Evolutionary conservation across 2,329 filamentous ascomycete species (phyloP), one percentile per base, ranked within the genome.

Genomic region (Sclerotinia sclerotiorum): DNA sequence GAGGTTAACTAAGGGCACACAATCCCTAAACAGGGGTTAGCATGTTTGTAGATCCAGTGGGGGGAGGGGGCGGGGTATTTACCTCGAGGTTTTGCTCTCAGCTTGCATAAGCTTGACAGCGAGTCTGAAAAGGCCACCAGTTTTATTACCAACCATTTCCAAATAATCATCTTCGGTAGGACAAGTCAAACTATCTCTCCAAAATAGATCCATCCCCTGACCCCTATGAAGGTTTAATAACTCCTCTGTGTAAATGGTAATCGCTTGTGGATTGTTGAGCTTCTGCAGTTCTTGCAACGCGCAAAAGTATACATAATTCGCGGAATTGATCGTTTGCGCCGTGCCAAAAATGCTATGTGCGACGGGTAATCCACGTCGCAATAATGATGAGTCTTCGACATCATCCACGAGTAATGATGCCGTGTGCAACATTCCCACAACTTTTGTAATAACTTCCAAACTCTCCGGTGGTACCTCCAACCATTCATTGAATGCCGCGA

Each of bases 131-230:
- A 97, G 83, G 0, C 93, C 93, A 65, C 92, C 93, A 0, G 93
- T 97, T 81, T 97, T 97, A 81, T 96, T 94, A 74, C 87, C 87
- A 15, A 97, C 92, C 93, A 97, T 96, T 78, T 96, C 91, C n/a
- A 96, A 85, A 80, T 97, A 97, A 80, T 96, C 92, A 73, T 93
- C 91, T 79, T 95, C 92, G 62, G 87, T 91, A 19, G 92, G 92
- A 79, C 91, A 94, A 27, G 90, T 94, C 69, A 95, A 82, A 35
- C 89, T 92, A 80, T 95, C 92, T 68, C 92, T 86, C 93, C 93
- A 97, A 82, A 91, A 95, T 49, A 97, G 84, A 74, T 97, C 93
- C 90, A 96, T 94, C 72, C 93, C 92, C 79, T 97, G 93, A 27
- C 93, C 93, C 42, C 92, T 84, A 79, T 97, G 92, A 62, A 97